A percentile compares a stretch with the other conserved stretches of the same genome.
Evolutionary conservation across 2,329 filamentous ascomycete species (phyloP).

Genomic region (Fusarium sp.): DNA sequence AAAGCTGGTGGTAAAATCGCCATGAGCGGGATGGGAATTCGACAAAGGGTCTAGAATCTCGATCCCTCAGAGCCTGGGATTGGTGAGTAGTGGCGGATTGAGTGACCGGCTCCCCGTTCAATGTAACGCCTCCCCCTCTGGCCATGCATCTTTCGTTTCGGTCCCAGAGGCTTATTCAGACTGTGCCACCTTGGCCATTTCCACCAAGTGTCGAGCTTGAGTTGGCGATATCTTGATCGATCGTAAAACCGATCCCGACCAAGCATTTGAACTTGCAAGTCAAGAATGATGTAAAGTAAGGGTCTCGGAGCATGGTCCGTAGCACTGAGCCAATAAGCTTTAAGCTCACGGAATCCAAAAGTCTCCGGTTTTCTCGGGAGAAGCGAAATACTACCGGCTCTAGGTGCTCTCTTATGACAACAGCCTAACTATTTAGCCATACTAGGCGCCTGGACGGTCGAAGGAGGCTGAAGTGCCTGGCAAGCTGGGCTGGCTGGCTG

Average conservation of each 20-base stretch:
- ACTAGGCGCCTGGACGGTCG: background rate
- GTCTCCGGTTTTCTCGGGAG: background rate
- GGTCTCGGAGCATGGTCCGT: background rate
- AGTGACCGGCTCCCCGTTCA: constrained; percentile 20
- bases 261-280: background rate
- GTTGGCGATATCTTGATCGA: background rate
- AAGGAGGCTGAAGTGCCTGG: constrained; percentile 8
- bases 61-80: constrained; percentile 26
- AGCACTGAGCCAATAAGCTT: constrained; percentile 1
- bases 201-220: background rate
- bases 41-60: constrained; percentile 32
- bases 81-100: constrained; percentile 7
- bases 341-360: background rate
- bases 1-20: constrained; percentile 21
- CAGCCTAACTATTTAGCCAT: background rate
- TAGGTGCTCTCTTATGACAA: background rate
- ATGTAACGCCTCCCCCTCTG: constrained; percentile 12
- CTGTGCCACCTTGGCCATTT: constrained; percentile 9
- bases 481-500: background rate
- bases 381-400: background rate
- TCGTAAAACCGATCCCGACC: background rate
- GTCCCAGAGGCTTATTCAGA: constrained; percentile 9
- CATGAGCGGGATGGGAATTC: constrained; percentile 39
- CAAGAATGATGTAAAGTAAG: background rate
- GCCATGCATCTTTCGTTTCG: constrained; percentile 13